Evolutionary conservation across 306 rosid species (phyloP), one percentile per base, ranked within the genome.

Genomic region (Inga oerstediana): DNA sequence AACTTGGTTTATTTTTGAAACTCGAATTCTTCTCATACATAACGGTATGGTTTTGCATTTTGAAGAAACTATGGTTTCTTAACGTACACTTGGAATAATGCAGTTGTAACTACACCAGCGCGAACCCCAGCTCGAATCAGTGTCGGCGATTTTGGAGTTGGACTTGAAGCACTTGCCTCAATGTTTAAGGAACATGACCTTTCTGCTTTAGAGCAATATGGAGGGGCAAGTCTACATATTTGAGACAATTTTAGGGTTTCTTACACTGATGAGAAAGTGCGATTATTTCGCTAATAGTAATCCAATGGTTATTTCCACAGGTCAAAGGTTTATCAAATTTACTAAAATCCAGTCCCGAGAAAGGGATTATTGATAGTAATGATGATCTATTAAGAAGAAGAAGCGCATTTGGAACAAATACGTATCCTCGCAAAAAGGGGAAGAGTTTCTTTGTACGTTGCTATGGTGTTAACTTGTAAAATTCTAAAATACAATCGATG

Each of bases 391-490:
- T 67, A 15, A 87, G 77, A 49, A 85, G 99, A 73, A 93, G 83
- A 87, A 86, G 44, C 80, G 88, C 91, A 62, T 96, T 91, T 81
- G 99, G 99, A 79, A 92, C 98, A 82, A 96, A 96, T 87, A 96
- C 98, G 15, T 96, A 93, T 86, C 99, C 99, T 79, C 91, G 91
- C 65, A 96, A 93, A 85, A 96, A 96, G 77, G 99, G 99, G 67
- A 87, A 90, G 74, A 92, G 94, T 88, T 88, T 96, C 84, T 89
- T 82, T 93, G 99, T 96, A 92, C 69, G 70, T 72, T 37, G 46
- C 58, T 37, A n/a, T 61, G 48, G 76, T 72, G 58, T 51, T 54
- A 45, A 46, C 70, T 14, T 82, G 61, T 76, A 68, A 62, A 30
- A 39, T 37, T 49, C 7, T 81, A 71, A 75, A 72, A 19, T 81